Percentiles rank a stretch among this genome's conserved stretches.
Evolutionary conservation across 345 rosid species (phyloP).

Genomic region (Ricinus communis): DNA sequence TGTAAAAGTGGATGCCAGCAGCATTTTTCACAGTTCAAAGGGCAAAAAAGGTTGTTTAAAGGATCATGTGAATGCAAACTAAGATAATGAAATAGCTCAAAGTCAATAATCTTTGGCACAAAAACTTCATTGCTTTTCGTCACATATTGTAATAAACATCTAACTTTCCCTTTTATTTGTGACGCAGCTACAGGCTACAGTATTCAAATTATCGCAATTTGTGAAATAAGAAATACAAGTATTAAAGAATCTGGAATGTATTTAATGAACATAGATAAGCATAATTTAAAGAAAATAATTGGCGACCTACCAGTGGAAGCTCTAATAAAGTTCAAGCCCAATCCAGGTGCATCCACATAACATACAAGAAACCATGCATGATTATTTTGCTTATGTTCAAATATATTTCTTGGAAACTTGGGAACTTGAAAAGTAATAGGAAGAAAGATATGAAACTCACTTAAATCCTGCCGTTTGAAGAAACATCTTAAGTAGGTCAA

Average conservation of each 20-base stretch:
- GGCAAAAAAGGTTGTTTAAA: neutral
- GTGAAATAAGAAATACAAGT: neutral
- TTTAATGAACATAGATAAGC: neutral
- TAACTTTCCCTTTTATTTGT: too few species aligned
- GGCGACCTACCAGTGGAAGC: neutral
- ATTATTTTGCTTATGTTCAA: neutral
- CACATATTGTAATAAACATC: neutral
- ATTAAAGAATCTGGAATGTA: neutral
- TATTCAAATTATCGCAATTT: neutral
- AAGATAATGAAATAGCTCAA: neutral
- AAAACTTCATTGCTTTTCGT: neutral
- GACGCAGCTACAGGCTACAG: too few species aligned
- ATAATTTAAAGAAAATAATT: neutral
- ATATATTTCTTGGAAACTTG: neutral
- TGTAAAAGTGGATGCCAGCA: neutral
- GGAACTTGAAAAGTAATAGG: neutral
- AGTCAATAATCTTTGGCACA: neutral
- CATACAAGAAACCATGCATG: neutral
- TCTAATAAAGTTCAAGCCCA: neutral
- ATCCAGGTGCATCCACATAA: neutral
- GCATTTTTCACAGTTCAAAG: neutral
- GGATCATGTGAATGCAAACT: neutral
- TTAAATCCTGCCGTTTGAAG: slow-evolving; percentile 65
- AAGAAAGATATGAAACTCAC: slow-evolving; percentile 33
- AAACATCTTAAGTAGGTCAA: slow-evolving; percentile 85